Base-by-base conservation (phyloP, 169 alveolate genomes). In the Eimeria brunetti region DNA sequence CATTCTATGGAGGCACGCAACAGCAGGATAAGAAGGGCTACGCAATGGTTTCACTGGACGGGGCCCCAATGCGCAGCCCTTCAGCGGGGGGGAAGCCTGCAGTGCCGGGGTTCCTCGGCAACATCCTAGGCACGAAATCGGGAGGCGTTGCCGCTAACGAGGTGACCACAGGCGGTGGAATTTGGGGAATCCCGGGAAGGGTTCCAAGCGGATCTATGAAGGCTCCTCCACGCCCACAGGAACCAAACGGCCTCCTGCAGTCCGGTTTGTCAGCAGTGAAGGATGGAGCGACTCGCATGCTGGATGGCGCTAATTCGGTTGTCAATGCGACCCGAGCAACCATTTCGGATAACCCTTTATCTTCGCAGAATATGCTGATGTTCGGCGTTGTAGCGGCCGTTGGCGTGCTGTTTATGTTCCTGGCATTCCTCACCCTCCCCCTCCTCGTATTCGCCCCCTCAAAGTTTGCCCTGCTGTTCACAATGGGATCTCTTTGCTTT, bases 381-480 rank as follows among this genome's bases (percentile, higher is more conserved):
- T 92, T 92, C 89, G 96, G 96, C 11, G 93, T 92, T 49, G 88
- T 92, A 14, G 96, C 96, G 44, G 96, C 85, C n/a, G 96, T 83
- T 30, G 96, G 96, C 22, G 96, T 92, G 85, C 36, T 92, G 46
- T 92, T 83, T 58, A 80, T 92, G 93, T 83, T 81, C 67, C 93
- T 92, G 49, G 96, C 96, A 64, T 92, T 92, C 67, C 96, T 92
- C 89, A 92, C 96, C 9, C 96, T 92, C 67, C 96, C 96, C 14
- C 88, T 92, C 30, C 93, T 92, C 51, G 96, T 92, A 64, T 92
- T 92, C 88, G 96, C 96, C 49, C 96, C 96, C 56, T 81, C 96
- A 18, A 92, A 92, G 78, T 92, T 92, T 56, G 92, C 96, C 22
- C 93, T 92, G 51, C 93, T 92, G 7, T 92, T 92, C 69, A 92